phyloP scores from a whole-genome alignment of 805 yeast species.

The Hanseniaspora taiwanica region DNA sequence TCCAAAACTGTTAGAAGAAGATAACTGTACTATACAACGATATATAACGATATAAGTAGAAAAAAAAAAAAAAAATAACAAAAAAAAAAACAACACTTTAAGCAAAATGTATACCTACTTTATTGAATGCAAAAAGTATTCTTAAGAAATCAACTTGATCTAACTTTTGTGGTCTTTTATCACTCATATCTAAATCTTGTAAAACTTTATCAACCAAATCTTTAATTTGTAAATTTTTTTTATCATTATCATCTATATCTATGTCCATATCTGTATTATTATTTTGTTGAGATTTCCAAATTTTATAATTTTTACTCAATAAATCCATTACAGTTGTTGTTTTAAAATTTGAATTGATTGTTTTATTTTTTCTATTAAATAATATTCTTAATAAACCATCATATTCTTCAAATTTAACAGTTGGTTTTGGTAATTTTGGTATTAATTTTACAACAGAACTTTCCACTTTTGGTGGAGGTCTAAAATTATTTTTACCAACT shows the following conservation, averaged over 20 bases:
- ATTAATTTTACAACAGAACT: constrained; percentile 91
- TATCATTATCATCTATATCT: constrained; percentile 20
- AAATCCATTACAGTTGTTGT: constrained; percentile 67
- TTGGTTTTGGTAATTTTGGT: constrained; percentile 87
- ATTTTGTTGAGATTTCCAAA: constrained; percentile 47
- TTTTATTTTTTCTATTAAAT: constrained; percentile 87
- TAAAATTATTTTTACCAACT: constrained; percentile 89
- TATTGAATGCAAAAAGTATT: constrained; percentile 83
- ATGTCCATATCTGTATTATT: constrained; percentile 22
- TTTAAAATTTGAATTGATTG: constrained; percentile 85
- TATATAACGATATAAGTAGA: too few relatives aligned
- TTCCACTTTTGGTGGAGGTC: constrained; percentile 98
- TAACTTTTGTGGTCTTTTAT: constrained; percentile 83
- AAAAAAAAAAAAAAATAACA: too few relatives aligned
- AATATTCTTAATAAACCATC: constrained; percentile 87
- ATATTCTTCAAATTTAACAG: constrained; percentile 90
- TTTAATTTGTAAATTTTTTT: constrained; percentile 42
- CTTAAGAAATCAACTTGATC: constrained; percentile 90
- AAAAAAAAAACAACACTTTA: constrained; percentile 21
- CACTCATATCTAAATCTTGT: constrained; percentile 65
- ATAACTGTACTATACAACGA: too few relatives aligned
- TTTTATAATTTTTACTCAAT: constrained; percentile 75
- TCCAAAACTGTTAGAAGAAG: constrained; percentile 41
- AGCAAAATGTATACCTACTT: constrained; percentile 94
- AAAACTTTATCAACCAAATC: constrained; percentile 62